Percentiles rank a stretch among this genome's conserved stretches.
Conservation (phyloP, 2,329 filamentous ascomycete species). For the Alternaria longipes region DNA sequence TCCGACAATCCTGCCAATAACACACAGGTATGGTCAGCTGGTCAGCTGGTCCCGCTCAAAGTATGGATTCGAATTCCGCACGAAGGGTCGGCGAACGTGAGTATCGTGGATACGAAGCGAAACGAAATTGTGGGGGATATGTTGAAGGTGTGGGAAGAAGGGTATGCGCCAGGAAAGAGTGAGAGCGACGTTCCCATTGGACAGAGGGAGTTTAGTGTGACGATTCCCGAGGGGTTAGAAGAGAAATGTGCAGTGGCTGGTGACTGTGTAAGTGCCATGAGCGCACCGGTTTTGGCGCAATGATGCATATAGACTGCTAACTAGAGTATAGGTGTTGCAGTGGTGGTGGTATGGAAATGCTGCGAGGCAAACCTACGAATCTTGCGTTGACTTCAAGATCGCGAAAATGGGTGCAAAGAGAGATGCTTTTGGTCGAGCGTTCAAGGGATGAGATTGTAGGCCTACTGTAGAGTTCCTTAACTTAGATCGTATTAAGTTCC, state of each 20-base stretch:
- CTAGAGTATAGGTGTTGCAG: constrained; percentile 57
- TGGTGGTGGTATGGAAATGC: constrained; percentile 68
- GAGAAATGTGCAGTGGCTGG: constrained; percentile 58
- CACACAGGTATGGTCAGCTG: constrained; percentile 57
- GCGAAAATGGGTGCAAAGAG: constrained; percentile 9
- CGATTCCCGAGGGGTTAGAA: constrained; percentile 60
- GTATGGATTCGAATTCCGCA: constrained; percentile 62
- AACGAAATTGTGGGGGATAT: constrained; percentile 61
- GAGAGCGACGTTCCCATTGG: constrained; percentile 49
- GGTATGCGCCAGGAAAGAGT: constrained; percentile 36
- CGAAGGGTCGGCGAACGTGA: constrained; percentile 66
- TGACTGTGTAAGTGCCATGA: constrained; percentile 47
- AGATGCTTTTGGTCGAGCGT: constrained; percentile 1
- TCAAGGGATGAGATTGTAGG: constrained; percentile 3
- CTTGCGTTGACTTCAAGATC: constrained; percentile 66
- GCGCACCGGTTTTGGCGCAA: neutral
- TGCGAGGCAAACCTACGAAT: constrained; percentile 68
- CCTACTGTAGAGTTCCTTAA: neutral
- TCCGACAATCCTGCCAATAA: constrained; percentile 65
- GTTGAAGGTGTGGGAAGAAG: constrained; percentile 41
- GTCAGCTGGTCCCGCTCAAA: constrained; percentile 55
- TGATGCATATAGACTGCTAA: neutral
- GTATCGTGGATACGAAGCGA: constrained; percentile 64
- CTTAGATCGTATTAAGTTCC: neutral
- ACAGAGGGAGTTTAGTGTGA: constrained; percentile 61